Evolutionary conservation across 2,329 filamentous ascomycete genomes (phyloP), one percentile per base, ranked within the genome.

Genomic region (Leptosphaerulina australis): DNA sequence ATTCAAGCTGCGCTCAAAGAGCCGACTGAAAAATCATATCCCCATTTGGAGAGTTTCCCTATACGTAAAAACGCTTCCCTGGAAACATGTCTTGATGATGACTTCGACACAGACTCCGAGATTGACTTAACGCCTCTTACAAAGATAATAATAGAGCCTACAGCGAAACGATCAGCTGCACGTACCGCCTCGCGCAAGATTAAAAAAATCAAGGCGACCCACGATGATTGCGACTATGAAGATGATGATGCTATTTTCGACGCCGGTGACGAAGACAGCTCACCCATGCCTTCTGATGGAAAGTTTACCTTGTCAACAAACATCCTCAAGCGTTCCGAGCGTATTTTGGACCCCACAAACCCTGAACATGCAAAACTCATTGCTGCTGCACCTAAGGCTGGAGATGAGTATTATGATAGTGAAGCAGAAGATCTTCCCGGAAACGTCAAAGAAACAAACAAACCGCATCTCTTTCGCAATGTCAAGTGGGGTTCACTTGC

Each of bases 391-490:
- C 40, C 35, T 14, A 67, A 64, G 31, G 56, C 48, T 6, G 60
- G 61, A 10, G 4, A 29, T 11, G 61, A 67, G 6, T 62, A 66
- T 56, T 69, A 69, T 47, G 61, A 67, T 41, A 60, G 56, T 21
- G 66, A 68, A 10, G 58, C 46, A 2, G 55, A 60, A 1, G 58
- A 63, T 9, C 31, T 60, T 4, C 50, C 47, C 1, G 60, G 55
- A n/a, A 29, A 44, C 5, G 51, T 56, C 28, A 60, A 61, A 10
- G 55, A 53, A 12, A 59, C 58, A 17, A 48, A 26, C 29, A 61
- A 63, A 35, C 53, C 59, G 1, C 33, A 64, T 1, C 48, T 65
- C 14, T 69, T 64, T 49, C 59, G 62, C 20, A 69, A 68, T 40
- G 62, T 69, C 11, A 37, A 36, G 1, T 69, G 63, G 64, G 63